Evolutionary conservation across 2,329 filamentous ascomycete species (phyloP).

Genomic region (Alternaria sp.): DNA sequence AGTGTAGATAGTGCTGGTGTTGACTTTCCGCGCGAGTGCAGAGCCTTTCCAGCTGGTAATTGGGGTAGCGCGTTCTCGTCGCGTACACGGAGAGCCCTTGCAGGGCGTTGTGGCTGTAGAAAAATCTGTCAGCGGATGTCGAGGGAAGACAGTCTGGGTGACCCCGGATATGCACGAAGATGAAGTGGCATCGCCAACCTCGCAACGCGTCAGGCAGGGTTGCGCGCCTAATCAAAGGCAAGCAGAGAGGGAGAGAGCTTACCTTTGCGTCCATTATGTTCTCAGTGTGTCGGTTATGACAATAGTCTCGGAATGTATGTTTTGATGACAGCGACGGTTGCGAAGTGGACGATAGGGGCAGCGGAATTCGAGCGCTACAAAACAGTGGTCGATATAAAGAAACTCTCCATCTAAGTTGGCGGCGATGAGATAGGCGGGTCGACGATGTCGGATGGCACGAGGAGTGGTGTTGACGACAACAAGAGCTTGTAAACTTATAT

Average conservation of each 20-base stretch:
- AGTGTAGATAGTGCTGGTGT: constrained; percentile 68
- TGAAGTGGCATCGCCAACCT: constrained; percentile 7
- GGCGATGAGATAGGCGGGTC: constrained; percentile 50
- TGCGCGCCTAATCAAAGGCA: background rate
- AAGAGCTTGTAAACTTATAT: constrained; percentile 38
- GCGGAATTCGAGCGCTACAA: constrained; percentile 44
- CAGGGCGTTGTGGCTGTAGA: constrained; percentile 73
- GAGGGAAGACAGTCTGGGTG: constrained; percentile 9
- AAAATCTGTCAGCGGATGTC: constrained; percentile 29
- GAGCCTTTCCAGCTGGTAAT: constrained; percentile 55
- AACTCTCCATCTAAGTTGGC: constrained; percentile 54
- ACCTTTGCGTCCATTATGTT: constrained; percentile 58
- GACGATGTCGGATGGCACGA: constrained; percentile 38
- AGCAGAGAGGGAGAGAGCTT: constrained; percentile 23
- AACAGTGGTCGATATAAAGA: constrained; percentile 49
- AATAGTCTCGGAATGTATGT: constrained; percentile 23
- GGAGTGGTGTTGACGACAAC: constrained; percentile 39
- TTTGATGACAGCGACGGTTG: constrained; percentile 31
- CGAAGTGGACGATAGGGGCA: constrained; percentile 37
- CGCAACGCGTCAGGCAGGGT: constrained; percentile 9
- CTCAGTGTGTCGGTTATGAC: constrained; percentile 29
- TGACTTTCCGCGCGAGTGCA: constrained; percentile 87
- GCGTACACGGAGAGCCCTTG: constrained; percentile 66
- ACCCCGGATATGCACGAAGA: constrained; percentile 6
- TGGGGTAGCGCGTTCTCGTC: constrained; percentile 72